Conservation (phyloP, 2,329 filamentous ascomycete species). For the Trichoderma atrobrunneum region DNA sequence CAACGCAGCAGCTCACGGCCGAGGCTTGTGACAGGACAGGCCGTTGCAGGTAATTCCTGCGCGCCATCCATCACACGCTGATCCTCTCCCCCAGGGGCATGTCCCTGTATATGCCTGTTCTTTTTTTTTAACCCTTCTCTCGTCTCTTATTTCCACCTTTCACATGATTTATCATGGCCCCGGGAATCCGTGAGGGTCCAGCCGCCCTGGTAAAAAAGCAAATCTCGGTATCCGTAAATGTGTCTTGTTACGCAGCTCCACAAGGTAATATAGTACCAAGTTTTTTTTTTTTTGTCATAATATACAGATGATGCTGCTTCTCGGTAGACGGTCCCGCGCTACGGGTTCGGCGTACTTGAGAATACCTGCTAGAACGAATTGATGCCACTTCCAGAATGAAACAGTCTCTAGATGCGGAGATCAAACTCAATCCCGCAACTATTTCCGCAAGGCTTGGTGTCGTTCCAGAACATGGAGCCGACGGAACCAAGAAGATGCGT, state of each 20-base stretch:
- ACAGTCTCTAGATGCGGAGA: neutral
- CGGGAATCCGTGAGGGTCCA: neutral
- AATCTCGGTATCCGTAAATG: slow-evolving; percentile 10
- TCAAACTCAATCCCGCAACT: neutral
- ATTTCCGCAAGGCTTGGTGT: neutral
- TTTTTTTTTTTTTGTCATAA: neutral
- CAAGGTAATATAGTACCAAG: neutral
- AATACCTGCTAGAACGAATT: neutral
- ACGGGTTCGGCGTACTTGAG: neutral
- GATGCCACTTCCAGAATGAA: neutral
- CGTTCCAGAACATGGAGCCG: neutral
- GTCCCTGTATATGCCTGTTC: neutral
- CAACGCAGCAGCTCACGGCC: neutral
- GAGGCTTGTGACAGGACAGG: neutral
- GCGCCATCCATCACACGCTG: neutral
- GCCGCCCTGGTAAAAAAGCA: neutral
- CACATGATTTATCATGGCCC: neutral
- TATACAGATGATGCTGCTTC: neutral
- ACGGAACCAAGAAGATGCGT: neutral
- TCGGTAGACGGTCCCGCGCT: neutral
- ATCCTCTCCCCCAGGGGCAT: neutral
- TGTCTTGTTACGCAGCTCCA: neutral
- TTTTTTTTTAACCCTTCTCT: neutral
- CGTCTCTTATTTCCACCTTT: neutral
- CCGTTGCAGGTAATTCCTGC: neutral